phyloP scores from a whole-genome alignment of 2,329 filamentous ascomycete species.

The Ceratocystis alfenasii region DNA sequence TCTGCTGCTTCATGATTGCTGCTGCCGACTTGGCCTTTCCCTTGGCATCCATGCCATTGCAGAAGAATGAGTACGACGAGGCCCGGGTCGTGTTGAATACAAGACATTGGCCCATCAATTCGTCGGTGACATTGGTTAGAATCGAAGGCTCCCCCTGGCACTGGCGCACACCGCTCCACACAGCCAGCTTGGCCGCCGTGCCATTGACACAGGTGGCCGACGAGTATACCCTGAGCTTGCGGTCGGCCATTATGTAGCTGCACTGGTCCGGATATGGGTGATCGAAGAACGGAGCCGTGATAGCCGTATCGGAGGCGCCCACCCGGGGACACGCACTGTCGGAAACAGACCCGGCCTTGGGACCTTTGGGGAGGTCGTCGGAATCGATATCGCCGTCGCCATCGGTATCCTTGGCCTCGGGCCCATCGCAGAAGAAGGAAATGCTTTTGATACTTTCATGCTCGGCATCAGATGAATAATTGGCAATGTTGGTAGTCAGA shows the following conservation, averaged over 20 bases:
- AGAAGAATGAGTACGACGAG: conserved; percentile 22
- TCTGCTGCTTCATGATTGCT: conserved; percentile 16
- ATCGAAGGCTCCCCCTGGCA: conserved; percentile 65
- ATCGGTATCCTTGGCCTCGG: conserved; percentile 13
- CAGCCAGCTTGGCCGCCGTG: conserved; percentile 25
- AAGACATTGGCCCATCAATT: conserved; percentile 23
- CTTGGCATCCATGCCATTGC: conserved; percentile 20
- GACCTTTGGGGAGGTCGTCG: conserved; percentile 17
- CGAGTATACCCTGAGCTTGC: conserved; percentile 21
- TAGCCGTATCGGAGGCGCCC: background rate
- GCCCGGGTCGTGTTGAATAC: conserved; percentile 19
- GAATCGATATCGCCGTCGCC: conserved; percentile 18
- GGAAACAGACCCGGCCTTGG: conserved; percentile 21
- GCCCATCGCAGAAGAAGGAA: conserved; percentile 22
- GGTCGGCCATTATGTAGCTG: conserved; percentile 20
- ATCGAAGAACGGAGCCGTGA: conserved; percentile 20
- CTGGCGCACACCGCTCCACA: conserved; percentile 44
- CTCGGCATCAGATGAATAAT: conserved; percentile 18
- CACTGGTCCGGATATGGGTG: conserved; percentile 22
- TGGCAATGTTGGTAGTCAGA: conserved; percentile 12
- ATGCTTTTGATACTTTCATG: conserved; percentile 19
- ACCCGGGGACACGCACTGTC: conserved; percentile 19
- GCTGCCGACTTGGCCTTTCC: conserved; percentile 19
- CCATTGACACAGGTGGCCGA: conserved; percentile 20
- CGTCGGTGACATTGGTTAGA: conserved; percentile 39